Base-by-base conservation (phyloP, 352 stramenopile species). In the Peronospora belbahrii region DNA sequence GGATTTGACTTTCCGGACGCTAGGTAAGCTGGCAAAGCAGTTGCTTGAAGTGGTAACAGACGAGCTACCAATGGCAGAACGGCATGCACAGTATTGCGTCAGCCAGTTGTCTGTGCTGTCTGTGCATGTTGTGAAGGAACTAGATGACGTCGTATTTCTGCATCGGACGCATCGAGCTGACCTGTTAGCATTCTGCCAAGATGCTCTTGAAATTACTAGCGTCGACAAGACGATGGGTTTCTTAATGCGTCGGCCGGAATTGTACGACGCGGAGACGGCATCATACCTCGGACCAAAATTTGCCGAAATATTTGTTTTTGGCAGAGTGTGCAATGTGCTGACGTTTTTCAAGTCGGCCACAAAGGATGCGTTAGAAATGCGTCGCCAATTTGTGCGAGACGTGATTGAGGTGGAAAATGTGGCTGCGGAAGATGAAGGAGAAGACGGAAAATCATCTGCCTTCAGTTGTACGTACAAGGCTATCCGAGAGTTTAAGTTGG, bases 11-110 rank as follows among this genome's bases (percentile, higher is more conserved):
- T 85, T 83, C 37, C 60, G 76, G 39, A 59, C 68, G 0, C 58
- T 84, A 18, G 76, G 69, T 10, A 88, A 88, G 44, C 54, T 88
- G 17, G 70, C 76, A n/a, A 88, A 85, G 53, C 71, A 82, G 33
- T 63, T 88, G 50, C 57, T 88, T 32, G 43, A 60, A 7, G 61
- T 85, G 20, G 55, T 85, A 19, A 59, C 50, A n/a, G 48, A 61
- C 0, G 44, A 67, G 2, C 11, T 70, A 15, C 22, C 38, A 13
- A 63, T 82, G 41, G 41, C 74, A 30, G 19, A 60, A 28, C 59
- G 70, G 2, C 77, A 88, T 42, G 52, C 58, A 4, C 56, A 70
- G 34, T 84, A 71, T 43, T 88, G 77, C 37, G 52, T 87, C 13
- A 58, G 36, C 7, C 73, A 84, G 25, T 57, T 88, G 5, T 56